phyloP scores from a whole-genome alignment of 75 land plant genomes.

The Larix kaempferi region DNA sequence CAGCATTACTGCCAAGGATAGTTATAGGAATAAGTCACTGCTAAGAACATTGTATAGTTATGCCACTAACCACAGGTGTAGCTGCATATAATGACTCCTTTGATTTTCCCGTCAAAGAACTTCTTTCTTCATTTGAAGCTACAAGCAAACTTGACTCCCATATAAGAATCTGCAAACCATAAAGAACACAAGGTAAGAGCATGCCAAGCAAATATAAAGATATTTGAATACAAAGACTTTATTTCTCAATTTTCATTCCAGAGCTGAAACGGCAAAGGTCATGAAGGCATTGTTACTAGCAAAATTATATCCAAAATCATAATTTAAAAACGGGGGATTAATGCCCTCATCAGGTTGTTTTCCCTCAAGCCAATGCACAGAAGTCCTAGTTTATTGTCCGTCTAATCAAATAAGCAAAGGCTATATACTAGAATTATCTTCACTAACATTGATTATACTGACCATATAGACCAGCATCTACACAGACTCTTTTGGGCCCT shows the following conservation, averaged over 20 bases:
- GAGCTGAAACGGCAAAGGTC: not conserved
- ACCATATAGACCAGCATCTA: too few relatives aligned
- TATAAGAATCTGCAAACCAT: conserved; percentile 7
- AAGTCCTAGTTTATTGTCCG: not conserved
- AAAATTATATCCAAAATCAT: not conserved
- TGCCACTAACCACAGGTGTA: conserved; percentile 1
- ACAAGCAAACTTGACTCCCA: conserved; percentile 6
- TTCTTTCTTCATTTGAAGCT: conserved; percentile 4
- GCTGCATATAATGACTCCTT: conserved; percentile 10
- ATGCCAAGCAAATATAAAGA: not conserved
- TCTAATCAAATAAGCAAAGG: too few relatives aligned
- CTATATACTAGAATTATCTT: too few relatives aligned
- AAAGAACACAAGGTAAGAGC: not conserved
- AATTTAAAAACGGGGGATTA: not conserved
- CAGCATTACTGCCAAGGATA: not conserved
- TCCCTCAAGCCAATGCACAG: not conserved
- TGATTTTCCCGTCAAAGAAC: conserved; percentile 1
- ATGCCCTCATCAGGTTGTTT: not conserved
- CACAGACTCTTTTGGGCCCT: too few relatives aligned
- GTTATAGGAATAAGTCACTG: not conserved
- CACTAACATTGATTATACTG: too few relatives aligned
- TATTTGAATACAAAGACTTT: not conserved
- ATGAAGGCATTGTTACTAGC: not conserved
- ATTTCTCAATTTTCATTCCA: not conserved
- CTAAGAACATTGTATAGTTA: not conserved